Evolutionary conservation across 768 basidiomycete genomes (phyloP).

Genomic region (Agrocybe pediades): DNA sequence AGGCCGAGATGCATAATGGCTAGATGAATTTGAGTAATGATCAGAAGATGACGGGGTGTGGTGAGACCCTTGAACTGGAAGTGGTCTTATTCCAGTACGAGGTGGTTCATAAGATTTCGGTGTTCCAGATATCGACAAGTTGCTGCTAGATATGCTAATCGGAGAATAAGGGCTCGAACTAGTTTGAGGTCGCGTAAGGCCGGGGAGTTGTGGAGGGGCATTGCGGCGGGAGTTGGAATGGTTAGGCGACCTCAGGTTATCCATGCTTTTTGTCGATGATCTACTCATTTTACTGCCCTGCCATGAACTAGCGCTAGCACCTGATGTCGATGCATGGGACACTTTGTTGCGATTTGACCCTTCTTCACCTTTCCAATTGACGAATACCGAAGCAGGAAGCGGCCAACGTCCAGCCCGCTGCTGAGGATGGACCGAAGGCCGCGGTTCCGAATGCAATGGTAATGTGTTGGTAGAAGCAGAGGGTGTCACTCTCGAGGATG

Average conservation of each 20-base stretch:
- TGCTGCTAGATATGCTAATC: constrained; percentile 4
- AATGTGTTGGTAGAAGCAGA: constrained; percentile 33
- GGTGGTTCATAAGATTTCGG: constrained; percentile 47
- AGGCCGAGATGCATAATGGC: constrained; percentile 26
- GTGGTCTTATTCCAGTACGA: constrained; percentile 36
- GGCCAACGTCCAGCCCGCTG: constrained; percentile 41
- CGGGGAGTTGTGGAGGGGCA: constrained; percentile 28
- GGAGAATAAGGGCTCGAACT: constrained; percentile 21
- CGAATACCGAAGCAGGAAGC: constrained; percentile 48
- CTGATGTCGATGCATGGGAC: constrained; percentile 28
- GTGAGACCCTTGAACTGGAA: constrained; percentile 42
- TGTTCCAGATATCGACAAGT: constrained; percentile 29
- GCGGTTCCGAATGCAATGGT: constrained; percentile 25
- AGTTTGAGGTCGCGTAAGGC: constrained; percentile 30
- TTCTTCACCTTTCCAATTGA: constrained; percentile 53
- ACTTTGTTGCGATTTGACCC: constrained; percentile 38
- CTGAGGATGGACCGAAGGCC: constrained; percentile 26
- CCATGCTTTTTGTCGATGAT: constrained; percentile 56
- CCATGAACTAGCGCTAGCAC: constrained; percentile 23
- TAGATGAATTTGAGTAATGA: constrained; percentile 22
- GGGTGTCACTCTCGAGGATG: constrained; percentile 34
- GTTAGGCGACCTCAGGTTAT: constrained; percentile 33
- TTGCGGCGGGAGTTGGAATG: constrained; percentile 30
- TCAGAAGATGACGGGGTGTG: constrained; percentile 32
- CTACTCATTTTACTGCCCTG: constrained; percentile 31